Percentiles rank a stretch among this genome's conserved stretches.
These are phyloP conservation scores for Nothophytophthora sp. DNA, from an alignment of 352 stramenopile genomes.

Conservation along the genomic window DNA sequence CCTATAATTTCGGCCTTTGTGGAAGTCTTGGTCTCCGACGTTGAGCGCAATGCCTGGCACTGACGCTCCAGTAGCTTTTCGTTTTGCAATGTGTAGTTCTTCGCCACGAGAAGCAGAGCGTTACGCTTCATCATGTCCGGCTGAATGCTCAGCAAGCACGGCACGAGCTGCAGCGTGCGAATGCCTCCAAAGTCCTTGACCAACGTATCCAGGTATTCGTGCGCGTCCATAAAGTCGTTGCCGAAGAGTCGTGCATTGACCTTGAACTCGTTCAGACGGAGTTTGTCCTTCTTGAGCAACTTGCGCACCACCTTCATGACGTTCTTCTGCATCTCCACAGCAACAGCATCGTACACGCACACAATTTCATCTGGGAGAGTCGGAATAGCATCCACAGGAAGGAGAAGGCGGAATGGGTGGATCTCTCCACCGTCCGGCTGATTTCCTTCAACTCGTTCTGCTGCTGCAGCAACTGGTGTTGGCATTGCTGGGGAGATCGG, in stretches of 20 bases:
- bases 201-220: slow-evolving; percentile 69
- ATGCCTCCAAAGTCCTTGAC: slow-evolving; percentile 58
- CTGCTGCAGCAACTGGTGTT: background rate
- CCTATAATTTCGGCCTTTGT: background rate
- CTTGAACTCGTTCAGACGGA: slow-evolving; percentile 76
- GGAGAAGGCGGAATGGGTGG: slow-evolving; percentile 53
- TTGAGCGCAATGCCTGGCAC: slow-evolving; percentile 16
- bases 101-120: slow-evolving; percentile 48
- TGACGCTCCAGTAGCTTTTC: slow-evolving; percentile 37
- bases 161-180: slow-evolving; percentile 61
- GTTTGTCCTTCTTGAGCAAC: slow-evolving; percentile 59
- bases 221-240: slow-evolving; percentile 79
- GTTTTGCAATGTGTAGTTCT: slow-evolving; percentile 52
- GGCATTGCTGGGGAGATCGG: background rate
- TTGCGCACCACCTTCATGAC: slow-evolving; percentile 75
- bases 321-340: slow-evolving; percentile 69
- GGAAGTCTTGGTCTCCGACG: background rate
- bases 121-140: slow-evolving; percentile 59
- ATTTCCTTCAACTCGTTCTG: background rate
- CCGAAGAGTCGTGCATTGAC: slow-evolving; percentile 76
- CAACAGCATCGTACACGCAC: slow-evolving; percentile 63
- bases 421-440: slow-evolving; percentile 11
- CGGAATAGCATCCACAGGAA: slow-evolving; percentile 47
- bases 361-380: slow-evolving; percentile 49
- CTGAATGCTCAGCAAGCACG: slow-evolving; percentile 68